phyloP scores from a whole-genome alignment of 2,329 filamentous ascomycete species.

The Ceratocystis albifundus region DNA sequence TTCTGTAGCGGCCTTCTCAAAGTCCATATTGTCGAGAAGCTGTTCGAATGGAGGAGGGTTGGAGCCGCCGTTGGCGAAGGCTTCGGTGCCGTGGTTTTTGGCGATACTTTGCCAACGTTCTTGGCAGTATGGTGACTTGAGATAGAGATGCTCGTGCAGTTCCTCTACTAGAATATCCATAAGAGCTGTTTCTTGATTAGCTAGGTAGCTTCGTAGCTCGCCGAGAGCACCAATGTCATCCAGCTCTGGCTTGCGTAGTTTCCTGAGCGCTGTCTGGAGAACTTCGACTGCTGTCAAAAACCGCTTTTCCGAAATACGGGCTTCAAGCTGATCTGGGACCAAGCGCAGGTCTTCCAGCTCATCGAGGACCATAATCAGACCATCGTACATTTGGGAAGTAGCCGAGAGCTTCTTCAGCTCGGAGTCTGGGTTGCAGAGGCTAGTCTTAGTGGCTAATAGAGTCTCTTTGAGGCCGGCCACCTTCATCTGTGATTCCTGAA shows the following conservation, averaged over 20 bases:
- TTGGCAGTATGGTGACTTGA: constrained; percentile 95
- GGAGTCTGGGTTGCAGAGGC: constrained; percentile 72
- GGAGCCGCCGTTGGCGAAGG: constrained; percentile 35
- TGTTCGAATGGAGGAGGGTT: constrained; percentile 45
- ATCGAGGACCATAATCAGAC: constrained; percentile 69
- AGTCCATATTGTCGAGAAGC: constrained; percentile 50
- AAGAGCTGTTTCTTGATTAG: constrained; percentile 81
- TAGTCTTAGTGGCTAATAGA: constrained; percentile 67
- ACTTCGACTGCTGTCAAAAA: constrained; percentile 90
- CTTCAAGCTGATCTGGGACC: constrained; percentile 85
- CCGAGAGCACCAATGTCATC: constrained; percentile 81
- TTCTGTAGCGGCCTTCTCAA: constrained; percentile 56
- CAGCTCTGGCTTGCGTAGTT: constrained; percentile 75
- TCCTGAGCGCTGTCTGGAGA: constrained; percentile 71
- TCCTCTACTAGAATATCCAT: constrained; percentile 97
- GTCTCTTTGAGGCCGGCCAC: constrained; percentile 74
- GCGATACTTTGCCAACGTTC: constrained; percentile 83
- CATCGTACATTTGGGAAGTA: constrained; percentile 81
- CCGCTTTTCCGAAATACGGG: constrained; percentile 88
- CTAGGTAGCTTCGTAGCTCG: constrained; percentile 76
- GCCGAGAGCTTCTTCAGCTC: constrained; percentile 83
- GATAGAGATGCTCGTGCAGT: constrained; percentile 88
- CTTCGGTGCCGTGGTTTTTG: constrained; percentile 50
- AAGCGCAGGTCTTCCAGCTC: constrained; percentile 79
- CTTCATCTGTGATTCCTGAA: constrained; percentile 75